phyloP scores from a whole-genome alignment of 139 green algal species.

The Chloropicon primus region DNA sequence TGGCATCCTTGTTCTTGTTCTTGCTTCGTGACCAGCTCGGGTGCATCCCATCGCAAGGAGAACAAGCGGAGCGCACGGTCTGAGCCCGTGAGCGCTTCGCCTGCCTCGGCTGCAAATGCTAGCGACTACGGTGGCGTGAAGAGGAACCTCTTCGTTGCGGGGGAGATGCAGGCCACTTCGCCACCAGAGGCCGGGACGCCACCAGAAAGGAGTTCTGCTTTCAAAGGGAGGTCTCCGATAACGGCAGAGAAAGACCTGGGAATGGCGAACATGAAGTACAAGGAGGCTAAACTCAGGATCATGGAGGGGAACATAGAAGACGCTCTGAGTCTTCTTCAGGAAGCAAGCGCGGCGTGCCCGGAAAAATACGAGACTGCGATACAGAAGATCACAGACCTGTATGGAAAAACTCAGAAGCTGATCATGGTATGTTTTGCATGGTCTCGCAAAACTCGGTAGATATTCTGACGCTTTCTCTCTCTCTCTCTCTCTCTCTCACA shows the following conservation, averaged over 20 bases:
- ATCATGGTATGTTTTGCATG: no score
- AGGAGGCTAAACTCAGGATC: background rate
- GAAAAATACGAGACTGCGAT: background rate
- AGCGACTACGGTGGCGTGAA: background rate
- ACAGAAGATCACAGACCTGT: background rate
- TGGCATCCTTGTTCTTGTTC: background rate
- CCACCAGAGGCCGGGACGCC: background rate
- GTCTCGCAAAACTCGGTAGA: no score
- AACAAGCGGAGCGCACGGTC: no score
- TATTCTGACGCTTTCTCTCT: no score
- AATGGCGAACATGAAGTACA: background rate
- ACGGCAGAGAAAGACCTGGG: background rate
- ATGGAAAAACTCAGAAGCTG: background rate
- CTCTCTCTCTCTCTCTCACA: no score
- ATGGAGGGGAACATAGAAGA: background rate
- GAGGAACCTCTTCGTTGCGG: background rate
- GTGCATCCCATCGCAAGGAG: no score
- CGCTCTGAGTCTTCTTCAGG: background rate
- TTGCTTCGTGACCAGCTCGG: no score
- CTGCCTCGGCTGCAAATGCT: no score
- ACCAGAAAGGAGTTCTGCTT: background rate
- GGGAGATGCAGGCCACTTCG: no score
- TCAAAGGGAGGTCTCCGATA: background rate
- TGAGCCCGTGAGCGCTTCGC: no score
- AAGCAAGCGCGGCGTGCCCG: background rate